Evolutionary conservation across 106 monocot species (phyloP).

Genomic region (Dioscorea zingiberensis): DNA sequence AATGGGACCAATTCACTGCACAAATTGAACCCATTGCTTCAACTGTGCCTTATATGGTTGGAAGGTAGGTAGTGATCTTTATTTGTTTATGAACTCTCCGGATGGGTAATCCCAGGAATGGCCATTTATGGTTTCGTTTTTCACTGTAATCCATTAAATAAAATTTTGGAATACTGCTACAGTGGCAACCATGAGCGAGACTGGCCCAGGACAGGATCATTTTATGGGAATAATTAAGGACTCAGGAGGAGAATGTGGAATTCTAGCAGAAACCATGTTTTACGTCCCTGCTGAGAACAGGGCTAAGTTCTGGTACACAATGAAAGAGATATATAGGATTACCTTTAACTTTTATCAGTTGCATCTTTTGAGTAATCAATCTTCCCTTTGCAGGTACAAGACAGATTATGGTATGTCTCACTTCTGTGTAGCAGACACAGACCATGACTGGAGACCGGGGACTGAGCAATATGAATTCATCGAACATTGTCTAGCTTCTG

Average conservation of each 20-base stretch:
- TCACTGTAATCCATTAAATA: background rate
- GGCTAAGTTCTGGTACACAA: constrained; percentile 71
- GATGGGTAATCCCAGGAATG: constrained; percentile 45
- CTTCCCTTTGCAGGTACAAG: constrained; percentile 49
- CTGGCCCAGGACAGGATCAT: constrained; percentile 89
- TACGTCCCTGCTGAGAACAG: constrained; percentile 82
- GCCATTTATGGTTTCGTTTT: constrained; percentile 40
- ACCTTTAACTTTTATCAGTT: background rate
- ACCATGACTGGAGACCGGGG: constrained; percentile 85
- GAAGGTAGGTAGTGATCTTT: constrained; percentile 41
- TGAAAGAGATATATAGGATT: background rate
- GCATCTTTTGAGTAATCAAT: background rate
- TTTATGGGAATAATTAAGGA: constrained; percentile 69
- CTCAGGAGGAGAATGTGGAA: constrained; percentile 97
- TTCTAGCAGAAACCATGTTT: constrained; percentile 73
- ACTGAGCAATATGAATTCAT: constrained; percentile 85
- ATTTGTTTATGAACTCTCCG: no score
- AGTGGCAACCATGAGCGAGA: constrained; percentile 97
- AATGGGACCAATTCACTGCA: constrained; percentile 96
- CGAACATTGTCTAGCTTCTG: constrained; percentile 71
- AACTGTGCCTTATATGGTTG: constrained; percentile 83
- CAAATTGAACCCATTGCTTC: constrained; percentile 94
- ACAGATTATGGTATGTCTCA: constrained; percentile 92
- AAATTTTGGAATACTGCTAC: constrained; percentile 10
- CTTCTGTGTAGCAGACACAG: constrained; percentile 91